Base-by-base conservation (phyloP, 176 grass and related monocot genomes). In the Oryza coarctata region DNA sequence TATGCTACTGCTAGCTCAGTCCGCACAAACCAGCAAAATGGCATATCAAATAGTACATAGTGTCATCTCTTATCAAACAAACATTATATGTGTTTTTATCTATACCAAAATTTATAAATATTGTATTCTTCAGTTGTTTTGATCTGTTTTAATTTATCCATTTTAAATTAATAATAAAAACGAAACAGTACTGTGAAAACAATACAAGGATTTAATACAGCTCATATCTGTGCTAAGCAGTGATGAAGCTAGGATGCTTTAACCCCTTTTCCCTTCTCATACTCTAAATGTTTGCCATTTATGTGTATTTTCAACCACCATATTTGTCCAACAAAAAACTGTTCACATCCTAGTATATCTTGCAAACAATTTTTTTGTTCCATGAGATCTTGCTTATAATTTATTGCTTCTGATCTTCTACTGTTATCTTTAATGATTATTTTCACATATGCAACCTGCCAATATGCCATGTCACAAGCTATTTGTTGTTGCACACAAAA, bases 1-100 rank as follows among this genome's bases (percentile, higher is more conserved):
- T 9, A 65, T 63, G 80, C 3, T 77, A 82, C 20, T 63, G 43
- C 63, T 87, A 82, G 34, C 10, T 26, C 36, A 70, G 38, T 82
- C 63, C 23, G 63, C 64, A 70, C 7, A 76, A 47, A 57, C 5
- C 63, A 67, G 43, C 38, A 45, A 63, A 83, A 17, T 28, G 10
- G 12, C 58, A 29, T 63, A 35, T 40, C n/a, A 63, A 80, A 77
- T 75, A 68, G 66, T 55, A 66, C 27, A 68, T 32, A 39, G 63
- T 40, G 17, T 23, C 11, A 0, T 70, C 79, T 30, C 28, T 68
- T 10, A 12, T 60, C 33, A 70, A 55, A 80, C 77, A 36, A 69
- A 34, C 9, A 82, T 20, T 29, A 18, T 76, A 29, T 68, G 29
- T 76, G 23, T 76, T 84, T 50, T 43, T 18, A 26, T 60, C 25